Base-by-base conservation (phyloP, 306 rosid species). In the Begonia peltatifolia region DNA sequence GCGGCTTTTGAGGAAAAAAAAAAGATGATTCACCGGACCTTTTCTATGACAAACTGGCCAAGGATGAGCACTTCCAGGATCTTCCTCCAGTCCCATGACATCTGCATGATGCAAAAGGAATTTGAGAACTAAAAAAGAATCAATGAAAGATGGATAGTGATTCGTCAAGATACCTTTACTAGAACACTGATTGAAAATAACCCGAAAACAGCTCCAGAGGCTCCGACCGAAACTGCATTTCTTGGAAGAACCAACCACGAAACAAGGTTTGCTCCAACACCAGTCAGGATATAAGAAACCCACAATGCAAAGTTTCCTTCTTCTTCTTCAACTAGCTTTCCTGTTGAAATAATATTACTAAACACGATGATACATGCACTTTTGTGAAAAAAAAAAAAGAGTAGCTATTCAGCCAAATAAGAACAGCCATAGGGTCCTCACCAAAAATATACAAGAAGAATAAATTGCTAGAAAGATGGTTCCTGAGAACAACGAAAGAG, bases 41-140 rank as follows among this genome's bases (percentile, higher is more conserved):
- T 86, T 61, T 90, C 95, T 59, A 86, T 63, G 10, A 90, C 93
- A 69, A 90, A 90, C 58, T 90, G 99, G 30, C 99, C 99, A 71
- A 90, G 70, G 71, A 90, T 80, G 65, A 90, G 94, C 71, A 86
- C 95, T 75, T 86, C 99, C 41, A 90, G 95, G 72, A 90, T 90
- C 81, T 86, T 90, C 81, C 94, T 79, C 99, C 95, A 90, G 68
- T 86, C 99, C 95, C 95, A 86, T 30, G 95, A 90, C 90, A 86
- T 83, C 95, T 90, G 50, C 42, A 44, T 10, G 14, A 44, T 9
- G 46, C 46, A 42, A 12, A 42, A 48, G 9, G 23, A 20, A 20
- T 20, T 20, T 20, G 23, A 20, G 4, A 30, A 30, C 38, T 30
- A 30, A 30, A 30, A 4, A 5, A 30, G 9, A 30, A 30, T 30